Base-by-base conservation (phyloP, 2,329 filamentous ascomycete species). In the Basipetospora sp. region DNA sequence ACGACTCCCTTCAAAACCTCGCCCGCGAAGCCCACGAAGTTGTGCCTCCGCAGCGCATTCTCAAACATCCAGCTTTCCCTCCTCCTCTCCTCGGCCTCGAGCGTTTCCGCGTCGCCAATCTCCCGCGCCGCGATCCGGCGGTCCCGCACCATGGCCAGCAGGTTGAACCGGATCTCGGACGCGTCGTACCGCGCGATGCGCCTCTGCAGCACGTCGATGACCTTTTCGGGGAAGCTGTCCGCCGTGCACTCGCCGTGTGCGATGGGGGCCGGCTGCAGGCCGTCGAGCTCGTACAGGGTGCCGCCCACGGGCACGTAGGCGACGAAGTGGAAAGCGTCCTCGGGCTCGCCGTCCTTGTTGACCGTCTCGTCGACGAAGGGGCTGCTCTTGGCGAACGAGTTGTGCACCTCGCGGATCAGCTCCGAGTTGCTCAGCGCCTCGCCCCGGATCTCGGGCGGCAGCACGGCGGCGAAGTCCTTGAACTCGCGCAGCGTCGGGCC, bases 321-420 rank as follows among this genome's bases (percentile, higher is more conserved):
- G 50, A 98, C 86, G 59, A 98, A 98, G 63, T 98, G 90, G 62
- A 92, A 98, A 19, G 88, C 83, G 53, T 96, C 90, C 50, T 93
- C 86, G 39, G 83, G 69, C 43, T 75, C 74, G 38, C 70, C 72
- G 9, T 74, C 65, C 9, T 78, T 72, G 47, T 80, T 74, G 43
- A 85, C 92, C 22, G 22, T 25, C 69, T 98, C 90, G 57, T 94
- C 86, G 38, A 83, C 77, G 54, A 98, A 98, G 3, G 90, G 90
- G 42, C 80, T 92, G 43, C 80, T 81, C 44, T 80, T 71, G 31
- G 87, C 84, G 58, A 94, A 94, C 44, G 80, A 82, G 58, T 94
- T 94, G 67, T 94, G 87, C 39, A 83, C 81, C 52, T 74, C 73
- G 20, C 80, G 74, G 50, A 86, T 83, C 26, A 75, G 63, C 50